Evolutionary conservation across 139 green algal genomes (phyloP).

Genomic region (Chlorella ohadii): DNA sequence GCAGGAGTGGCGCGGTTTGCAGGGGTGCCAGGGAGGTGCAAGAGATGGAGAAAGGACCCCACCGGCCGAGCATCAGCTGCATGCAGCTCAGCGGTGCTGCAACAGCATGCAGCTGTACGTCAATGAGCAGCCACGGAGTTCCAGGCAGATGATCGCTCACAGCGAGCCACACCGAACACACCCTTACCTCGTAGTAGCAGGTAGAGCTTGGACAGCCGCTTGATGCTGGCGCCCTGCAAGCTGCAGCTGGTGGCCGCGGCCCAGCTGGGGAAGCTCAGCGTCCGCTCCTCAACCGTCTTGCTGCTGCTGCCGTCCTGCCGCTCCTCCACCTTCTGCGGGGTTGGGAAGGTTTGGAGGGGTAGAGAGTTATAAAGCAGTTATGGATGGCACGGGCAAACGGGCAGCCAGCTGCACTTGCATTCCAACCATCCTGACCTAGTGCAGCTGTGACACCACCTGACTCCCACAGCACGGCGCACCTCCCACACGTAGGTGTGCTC

Average conservation of each 20-base stretch:
- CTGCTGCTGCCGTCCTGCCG: conserved; percentile 12
- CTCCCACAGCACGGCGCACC: neutral
- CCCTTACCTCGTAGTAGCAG: conserved; percentile 47
- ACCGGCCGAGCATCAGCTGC: too few species aligned
- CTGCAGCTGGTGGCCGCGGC: conserved; percentile 16
- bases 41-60: too few species aligned
- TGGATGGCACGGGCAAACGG: too few species aligned
- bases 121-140: too few species aligned
- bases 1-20: neutral
- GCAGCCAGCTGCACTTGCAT: too few species aligned
- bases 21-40: too few species aligned
- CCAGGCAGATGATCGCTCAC: too few species aligned
- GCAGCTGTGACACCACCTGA: neutral
- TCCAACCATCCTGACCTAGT: too few species aligned
- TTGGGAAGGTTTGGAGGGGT: neutral
- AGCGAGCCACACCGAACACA: too few species aligned
- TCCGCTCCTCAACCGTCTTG: conserved; percentile 25
- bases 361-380: too few species aligned
- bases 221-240: conserved; percentile 15
- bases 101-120: too few species aligned
- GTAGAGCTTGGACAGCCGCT: conserved; percentile 46
- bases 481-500: conserved; percentile 63
- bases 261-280: conserved; percentile 29
- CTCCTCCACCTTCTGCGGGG: conserved; percentile 34
- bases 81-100: too few species aligned